phyloP scores from a whole-genome alignment of 2,329 filamentous ascomycete species.

The Pleoardoris graminearum region DNA sequence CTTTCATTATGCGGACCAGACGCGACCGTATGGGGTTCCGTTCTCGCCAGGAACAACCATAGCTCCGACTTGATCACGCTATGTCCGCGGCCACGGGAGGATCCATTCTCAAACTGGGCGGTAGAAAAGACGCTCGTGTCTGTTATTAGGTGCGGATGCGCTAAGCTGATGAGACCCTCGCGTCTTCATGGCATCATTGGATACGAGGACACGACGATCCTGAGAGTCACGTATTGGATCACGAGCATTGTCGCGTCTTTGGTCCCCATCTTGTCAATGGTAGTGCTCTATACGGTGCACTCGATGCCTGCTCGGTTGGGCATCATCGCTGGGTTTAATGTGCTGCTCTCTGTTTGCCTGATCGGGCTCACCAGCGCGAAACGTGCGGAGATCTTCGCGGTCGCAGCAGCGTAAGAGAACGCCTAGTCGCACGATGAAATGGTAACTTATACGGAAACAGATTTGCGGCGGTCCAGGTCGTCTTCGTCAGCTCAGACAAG shows the following conservation, averaged over 20 bases:
- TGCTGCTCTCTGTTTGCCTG: conserved; percentile 10
- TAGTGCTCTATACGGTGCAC: conserved; percentile 8
- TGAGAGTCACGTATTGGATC: conserved; percentile 14
- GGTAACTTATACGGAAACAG: no score
- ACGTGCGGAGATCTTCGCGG: conserved; percentile 13
- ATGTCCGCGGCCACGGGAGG: conserved; percentile 17
- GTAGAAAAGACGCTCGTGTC: conserved; percentile 13
- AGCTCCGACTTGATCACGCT: conserved; percentile 19
- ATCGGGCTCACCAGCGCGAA: conserved; percentile 12
- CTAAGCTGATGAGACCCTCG: conserved; percentile 17
- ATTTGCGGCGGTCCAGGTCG: no score
- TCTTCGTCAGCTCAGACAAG: no score
- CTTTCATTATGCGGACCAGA: conserved; percentile 15
- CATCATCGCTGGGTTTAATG: conserved; percentile 12
- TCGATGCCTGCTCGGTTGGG: conserved; percentile 7
- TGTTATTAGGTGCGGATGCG: conserved; percentile 14
- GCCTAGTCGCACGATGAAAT: no score
- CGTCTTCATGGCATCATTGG: conserved; percentile 7
- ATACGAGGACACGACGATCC: conserved; percentile 3
- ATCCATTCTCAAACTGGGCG: conserved; percentile 24
- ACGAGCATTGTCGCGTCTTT: conserved; percentile 13
- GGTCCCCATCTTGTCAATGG: conserved; percentile 13
- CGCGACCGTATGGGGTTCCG: conserved; percentile 16
- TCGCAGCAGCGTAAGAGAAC: conserved; percentile 15
- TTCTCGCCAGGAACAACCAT: neutral